Percentiles rank a stretch among this genome's conserved stretches.
These are phyloP conservation scores for Phaeotremella skinneri DNA, from an alignment of 768 basidiomycete species.

Conservation along the genomic window DNA sequence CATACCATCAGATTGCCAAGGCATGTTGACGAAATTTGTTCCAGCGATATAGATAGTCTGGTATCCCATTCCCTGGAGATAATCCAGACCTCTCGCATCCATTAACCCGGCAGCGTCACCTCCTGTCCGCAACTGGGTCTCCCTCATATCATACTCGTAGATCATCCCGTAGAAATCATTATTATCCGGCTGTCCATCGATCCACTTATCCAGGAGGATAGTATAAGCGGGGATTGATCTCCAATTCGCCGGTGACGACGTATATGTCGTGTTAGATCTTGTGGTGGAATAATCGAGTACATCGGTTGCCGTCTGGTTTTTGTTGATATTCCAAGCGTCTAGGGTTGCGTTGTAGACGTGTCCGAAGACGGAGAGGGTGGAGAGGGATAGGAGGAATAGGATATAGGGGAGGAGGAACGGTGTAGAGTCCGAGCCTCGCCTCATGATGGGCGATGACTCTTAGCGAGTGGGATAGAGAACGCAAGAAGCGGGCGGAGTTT, in stretches of 20 bases:
- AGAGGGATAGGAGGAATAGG: slow-evolving; percentile 1
- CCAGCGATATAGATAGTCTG: slow-evolving; percentile 84
- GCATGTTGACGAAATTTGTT: slow-evolving; percentile 88
- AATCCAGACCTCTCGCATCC: slow-evolving; percentile 65
- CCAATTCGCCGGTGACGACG: slow-evolving; percentile 80
- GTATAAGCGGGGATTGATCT: slow-evolving; percentile 55
- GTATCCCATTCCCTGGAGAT: slow-evolving; percentile 85
- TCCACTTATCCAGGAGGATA: slow-evolving; percentile 79
- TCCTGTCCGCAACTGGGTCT: slow-evolving; percentile 83
- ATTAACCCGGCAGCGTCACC: slow-evolving; percentile 81
- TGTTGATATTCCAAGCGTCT: slow-evolving; percentile 51
- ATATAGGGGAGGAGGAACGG: neutral
- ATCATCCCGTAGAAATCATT: slow-evolving; percentile 81
- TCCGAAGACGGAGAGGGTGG: slow-evolving; percentile 10
- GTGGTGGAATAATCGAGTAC: slow-evolving; percentile 65
- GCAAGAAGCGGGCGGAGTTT: too few species aligned
- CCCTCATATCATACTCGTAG: slow-evolving; percentile 80
- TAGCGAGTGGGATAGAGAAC: neutral
- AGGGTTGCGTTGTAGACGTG: slow-evolving; percentile 47
- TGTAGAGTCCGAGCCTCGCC: neutral
- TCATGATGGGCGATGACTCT: slow-evolving; percentile 7
- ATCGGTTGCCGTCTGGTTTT: slow-evolving; percentile 40
- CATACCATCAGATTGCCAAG: slow-evolving; percentile 95
- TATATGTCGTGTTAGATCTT: slow-evolving; percentile 67
- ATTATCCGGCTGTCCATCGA: slow-evolving; percentile 86